phyloP scores from a whole-genome alignment of 345 rosid species.

The Excoecaria agallocha region DNA sequence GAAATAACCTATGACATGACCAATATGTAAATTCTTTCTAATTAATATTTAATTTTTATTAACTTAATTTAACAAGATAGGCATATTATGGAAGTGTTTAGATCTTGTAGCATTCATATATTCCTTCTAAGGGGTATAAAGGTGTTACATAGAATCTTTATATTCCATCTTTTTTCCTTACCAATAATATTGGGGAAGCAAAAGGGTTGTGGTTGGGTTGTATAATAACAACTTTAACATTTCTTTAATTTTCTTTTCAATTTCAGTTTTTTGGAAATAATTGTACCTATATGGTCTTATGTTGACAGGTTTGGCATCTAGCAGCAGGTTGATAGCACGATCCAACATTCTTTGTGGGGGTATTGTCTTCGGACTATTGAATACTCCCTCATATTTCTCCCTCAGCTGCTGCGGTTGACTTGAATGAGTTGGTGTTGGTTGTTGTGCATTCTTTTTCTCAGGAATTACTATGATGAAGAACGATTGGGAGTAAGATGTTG shows the following conservation, averaged over 20 bases:
- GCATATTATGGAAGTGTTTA: too few relatives aligned
- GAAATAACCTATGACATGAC: too few relatives aligned
- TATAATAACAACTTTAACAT: background rate
- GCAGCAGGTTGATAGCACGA: background rate
- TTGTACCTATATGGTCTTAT: background rate
- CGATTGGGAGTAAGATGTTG: too few relatives aligned
- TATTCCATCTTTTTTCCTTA: background rate
- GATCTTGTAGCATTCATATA: too few relatives aligned
- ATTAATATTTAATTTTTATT: too few relatives aligned
- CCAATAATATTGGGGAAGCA: background rate
- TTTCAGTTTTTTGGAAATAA: background rate
- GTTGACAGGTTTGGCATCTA: background rate
- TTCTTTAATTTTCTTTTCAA: background rate
- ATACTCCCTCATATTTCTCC: background rate
- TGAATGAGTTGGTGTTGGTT: too few relatives aligned
- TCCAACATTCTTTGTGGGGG: background rate
- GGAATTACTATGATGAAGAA: too few relatives aligned
- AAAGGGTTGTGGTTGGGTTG: background rate
- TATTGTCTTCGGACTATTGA: background rate
- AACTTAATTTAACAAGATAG: too few relatives aligned
- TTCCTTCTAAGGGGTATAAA: too few relatives aligned
- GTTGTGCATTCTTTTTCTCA: fast-evolving
- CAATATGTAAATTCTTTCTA: too few relatives aligned
- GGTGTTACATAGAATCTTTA: too few relatives aligned
- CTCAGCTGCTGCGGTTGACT: background rate